Conservation (phyloP, 306 rosid species). For the Quercus alba region DNA sequence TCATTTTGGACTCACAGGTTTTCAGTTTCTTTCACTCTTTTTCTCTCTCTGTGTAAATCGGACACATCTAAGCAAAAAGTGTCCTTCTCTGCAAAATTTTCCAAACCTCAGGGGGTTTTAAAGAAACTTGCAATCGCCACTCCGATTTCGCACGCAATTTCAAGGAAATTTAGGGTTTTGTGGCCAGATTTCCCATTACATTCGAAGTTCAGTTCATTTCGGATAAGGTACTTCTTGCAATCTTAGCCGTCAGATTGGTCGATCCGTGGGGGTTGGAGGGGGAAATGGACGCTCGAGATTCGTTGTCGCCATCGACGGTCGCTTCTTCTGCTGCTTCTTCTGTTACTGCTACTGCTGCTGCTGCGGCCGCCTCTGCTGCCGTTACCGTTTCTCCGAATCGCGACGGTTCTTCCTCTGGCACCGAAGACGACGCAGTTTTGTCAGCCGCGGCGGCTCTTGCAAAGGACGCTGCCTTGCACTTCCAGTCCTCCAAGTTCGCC, state of each 20-base stretch:
- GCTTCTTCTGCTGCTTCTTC: too few relatives aligned
- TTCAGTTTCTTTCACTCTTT: conserved; percentile 36
- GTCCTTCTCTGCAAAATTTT: conserved; percentile 25
- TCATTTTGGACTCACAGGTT: conserved; percentile 34
- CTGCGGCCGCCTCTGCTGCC: too few relatives aligned
- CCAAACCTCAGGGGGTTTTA: too few relatives aligned
- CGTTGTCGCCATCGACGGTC: conserved; percentile 20
- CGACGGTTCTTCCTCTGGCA: conserved; percentile 49
- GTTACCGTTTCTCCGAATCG: conserved; percentile 38
- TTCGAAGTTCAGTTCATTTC: conserved; percentile 19
- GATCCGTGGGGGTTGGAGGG: conserved; percentile 41
- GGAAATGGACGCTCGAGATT: conserved; percentile 77
- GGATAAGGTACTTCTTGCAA: conserved; percentile 15
- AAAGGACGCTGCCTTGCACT: conserved; percentile 81
- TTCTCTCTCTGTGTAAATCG: conserved; percentile 24
- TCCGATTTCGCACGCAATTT: conserved; percentile 24
- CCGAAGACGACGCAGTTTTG: conserved; percentile 65
- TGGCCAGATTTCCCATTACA: conserved; percentile 4
- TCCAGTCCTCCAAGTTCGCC: conserved; percentile 77
- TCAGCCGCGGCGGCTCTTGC: conserved; percentile 55
- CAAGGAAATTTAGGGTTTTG: not conserved
- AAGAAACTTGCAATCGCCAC: conserved; percentile 19
- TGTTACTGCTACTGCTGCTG: too few relatives aligned
- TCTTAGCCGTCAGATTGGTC: conserved; percentile 36
- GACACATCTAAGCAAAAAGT: conserved; percentile 30